Evolutionary conservation across 106 monocot species (phyloP).

Genomic region (Phalaenopsis equestris): DNA sequence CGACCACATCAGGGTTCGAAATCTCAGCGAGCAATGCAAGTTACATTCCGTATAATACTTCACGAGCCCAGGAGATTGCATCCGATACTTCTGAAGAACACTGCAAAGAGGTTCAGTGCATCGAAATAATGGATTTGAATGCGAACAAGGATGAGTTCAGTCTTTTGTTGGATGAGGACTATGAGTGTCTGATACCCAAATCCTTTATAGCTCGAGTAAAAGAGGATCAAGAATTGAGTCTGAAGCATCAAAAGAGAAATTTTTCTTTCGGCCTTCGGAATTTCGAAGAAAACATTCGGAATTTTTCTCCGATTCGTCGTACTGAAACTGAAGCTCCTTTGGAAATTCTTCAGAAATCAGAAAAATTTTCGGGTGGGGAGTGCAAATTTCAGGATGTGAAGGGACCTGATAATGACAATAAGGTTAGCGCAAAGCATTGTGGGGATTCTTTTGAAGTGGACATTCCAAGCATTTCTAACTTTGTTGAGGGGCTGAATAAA

Average conservation of each 20-base stretch:
- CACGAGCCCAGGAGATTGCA: constrained; percentile 23
- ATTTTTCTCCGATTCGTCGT: neutral
- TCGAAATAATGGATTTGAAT: constrained; percentile 47
- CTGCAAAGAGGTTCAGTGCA: constrained; percentile 79
- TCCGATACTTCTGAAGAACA: constrained; percentile 40
- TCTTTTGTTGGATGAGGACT: constrained; percentile 21
- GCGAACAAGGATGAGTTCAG: constrained; percentile 28
- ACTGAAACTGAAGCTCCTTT: neutral
- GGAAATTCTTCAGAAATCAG: constrained; percentile 3
- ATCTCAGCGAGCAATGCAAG: neutral
- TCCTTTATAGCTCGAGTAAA: constrained; percentile 7
- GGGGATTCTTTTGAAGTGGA: constrained; percentile 20
- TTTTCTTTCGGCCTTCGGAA: constrained; percentile 23
- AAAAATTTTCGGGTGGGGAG: neutral
- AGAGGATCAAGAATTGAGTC: constrained; percentile 8
- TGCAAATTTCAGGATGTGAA: neutral
- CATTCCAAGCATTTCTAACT: constrained; percentile 17
- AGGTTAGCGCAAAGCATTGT: constrained; percentile 8
- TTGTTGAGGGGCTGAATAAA: constrained; percentile 30
- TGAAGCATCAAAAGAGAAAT: constrained; percentile 12
- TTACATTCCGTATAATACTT: constrained; percentile 9
- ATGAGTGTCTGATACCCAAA: constrained; percentile 22
- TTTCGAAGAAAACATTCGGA: constrained; percentile 28
- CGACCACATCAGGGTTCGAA: constrained; percentile 1
- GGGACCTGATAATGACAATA: constrained; percentile 6